These are phyloP conservation scores for Colletotrichum caudatum DNA, from an alignment of 2,329 filamentous ascomycete genomes.

Conservation along the genomic window DNA sequence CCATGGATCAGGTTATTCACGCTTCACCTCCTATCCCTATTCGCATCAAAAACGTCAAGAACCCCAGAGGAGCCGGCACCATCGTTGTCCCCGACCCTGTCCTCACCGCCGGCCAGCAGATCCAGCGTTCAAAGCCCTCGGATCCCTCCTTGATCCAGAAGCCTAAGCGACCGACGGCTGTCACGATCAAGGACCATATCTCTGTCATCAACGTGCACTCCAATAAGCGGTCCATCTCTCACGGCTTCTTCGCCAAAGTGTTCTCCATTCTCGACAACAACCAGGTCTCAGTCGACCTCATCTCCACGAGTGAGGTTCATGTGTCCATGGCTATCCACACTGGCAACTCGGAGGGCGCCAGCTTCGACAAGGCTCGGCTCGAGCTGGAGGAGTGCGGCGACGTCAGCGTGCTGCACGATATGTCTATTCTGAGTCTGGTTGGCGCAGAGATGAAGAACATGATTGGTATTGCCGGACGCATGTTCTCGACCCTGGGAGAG, in stretches of 20 bases:
- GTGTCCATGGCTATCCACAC: conserved; percentile 97
- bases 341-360: conserved; percentile 72
- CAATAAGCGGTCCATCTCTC: conserved; percentile 95
- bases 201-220: conserved; percentile 98
- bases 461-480: conserved; percentile 90
- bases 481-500: conserved; percentile 95
- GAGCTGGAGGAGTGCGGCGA: conserved; percentile 86
- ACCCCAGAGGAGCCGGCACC: conserved; percentile 81
- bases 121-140: conserved; percentile 62
- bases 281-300: conserved; percentile 92
- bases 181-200: conserved; percentile 98
- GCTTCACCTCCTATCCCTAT: conserved; percentile 84
- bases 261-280: conserved; percentile 91
- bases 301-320: conserved; percentile 96
- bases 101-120: conserved; percentile 68
- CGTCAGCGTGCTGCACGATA: conserved; percentile 88
- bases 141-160: conserved; percentile 61
- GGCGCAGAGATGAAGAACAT: conserved; percentile 98
- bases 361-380: conserved; percentile 74
- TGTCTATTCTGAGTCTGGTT: conserved; percentile 96
- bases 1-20: conserved; percentile 95
- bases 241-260: conserved; percentile 94
- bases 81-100: conserved; percentile 83
- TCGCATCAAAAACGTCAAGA: conserved; percentile 93
- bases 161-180: conserved; percentile 84